Conservation (phyloP, 140 eudicot genomes). For the Oenanthe javanica region DNA sequence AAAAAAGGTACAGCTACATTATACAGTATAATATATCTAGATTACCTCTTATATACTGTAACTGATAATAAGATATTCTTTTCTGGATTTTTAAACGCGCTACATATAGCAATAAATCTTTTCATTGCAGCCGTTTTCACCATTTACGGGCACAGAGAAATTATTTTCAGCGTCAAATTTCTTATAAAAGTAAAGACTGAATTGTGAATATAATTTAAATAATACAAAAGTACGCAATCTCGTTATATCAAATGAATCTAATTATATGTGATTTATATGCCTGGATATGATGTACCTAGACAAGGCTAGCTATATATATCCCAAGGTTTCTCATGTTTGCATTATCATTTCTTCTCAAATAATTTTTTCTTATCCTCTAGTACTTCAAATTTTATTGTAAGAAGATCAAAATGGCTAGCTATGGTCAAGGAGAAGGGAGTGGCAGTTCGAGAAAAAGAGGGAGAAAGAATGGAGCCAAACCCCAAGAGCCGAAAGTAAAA, state of each 20-base stretch:
- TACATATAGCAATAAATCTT: too few relatives aligned
- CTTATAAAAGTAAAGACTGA: too few relatives aligned
- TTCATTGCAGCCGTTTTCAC: not conserved
- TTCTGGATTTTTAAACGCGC: too few relatives aligned
- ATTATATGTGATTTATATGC: too few relatives aligned
- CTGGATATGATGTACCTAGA: too few relatives aligned
- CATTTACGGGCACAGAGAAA: not conserved
- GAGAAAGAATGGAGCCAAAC: slow-evolving; percentile 31
- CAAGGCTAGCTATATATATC: not conserved
- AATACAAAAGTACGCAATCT: not conserved
- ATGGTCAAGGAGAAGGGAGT: slow-evolving; percentile 16
- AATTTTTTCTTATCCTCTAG: not conserved
- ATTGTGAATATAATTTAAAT: too few relatives aligned
- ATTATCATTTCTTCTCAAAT: not conserved
- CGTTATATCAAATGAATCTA: too few relatives aligned
- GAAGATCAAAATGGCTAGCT: not conserved
- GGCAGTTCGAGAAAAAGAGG: slow-evolving; percentile 25
- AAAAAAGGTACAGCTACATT: too few relatives aligned
- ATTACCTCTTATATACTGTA: too few relatives aligned
- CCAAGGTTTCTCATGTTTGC: not conserved
- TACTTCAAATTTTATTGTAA: too few relatives aligned
- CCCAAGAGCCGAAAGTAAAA: slow-evolving; percentile 73
- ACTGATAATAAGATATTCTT: not conserved
- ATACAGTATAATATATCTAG: too few relatives aligned
- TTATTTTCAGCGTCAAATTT: not conserved